Percentiles rank a stretch among this genome's conserved stretches.
Evolutionary conservation across 2,329 filamentous ascomycete genomes (phyloP).

Genomic region (Aspergillus phoenicis): DNA sequence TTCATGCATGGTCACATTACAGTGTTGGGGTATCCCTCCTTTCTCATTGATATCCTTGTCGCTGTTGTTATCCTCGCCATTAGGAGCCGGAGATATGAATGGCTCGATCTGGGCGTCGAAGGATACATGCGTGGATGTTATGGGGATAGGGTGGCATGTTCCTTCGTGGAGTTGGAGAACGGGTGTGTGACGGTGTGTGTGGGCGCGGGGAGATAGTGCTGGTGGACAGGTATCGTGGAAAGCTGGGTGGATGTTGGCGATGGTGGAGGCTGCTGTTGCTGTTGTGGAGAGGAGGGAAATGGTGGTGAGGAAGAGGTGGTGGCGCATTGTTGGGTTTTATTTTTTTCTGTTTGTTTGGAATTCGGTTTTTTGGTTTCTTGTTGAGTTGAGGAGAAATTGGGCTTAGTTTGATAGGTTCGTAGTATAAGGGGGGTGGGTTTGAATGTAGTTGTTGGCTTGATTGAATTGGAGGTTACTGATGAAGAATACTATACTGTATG

Average conservation of each 20-base stretch:
- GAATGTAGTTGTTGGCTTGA: too few species aligned
- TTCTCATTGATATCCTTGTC: too few species aligned
- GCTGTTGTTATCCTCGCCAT: conserved; percentile 23
- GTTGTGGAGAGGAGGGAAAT: not conserved
- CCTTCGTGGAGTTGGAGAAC: conserved; percentile 26
- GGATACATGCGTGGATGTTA: conserved; percentile 30
- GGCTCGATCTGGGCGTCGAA: conserved; percentile 22
- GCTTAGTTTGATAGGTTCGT: too few species aligned
- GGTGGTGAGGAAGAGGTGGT: not conserved
- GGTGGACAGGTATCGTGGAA: conserved; percentile 7
- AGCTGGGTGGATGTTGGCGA: not conserved
- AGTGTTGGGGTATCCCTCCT: conserved; percentile 18
- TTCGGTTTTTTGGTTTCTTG: not conserved
- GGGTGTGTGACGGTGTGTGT: conserved; percentile 13
- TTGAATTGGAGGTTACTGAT: too few species aligned
- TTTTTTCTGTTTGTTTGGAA: too few species aligned
- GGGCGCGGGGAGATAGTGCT: conserved; percentile 15
- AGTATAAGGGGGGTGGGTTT: too few species aligned
- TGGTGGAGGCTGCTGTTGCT: not conserved
- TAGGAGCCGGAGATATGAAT: not conserved
- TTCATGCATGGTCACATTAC: conserved; percentile 38
- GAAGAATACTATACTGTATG: too few species aligned
- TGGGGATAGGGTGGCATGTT: conserved; percentile 30
- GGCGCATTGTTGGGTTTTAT: not conserved
- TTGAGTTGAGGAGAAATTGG: too few species aligned